These are phyloP conservation scores for Eutrema heterophyllum DNA, from an alignment of 345 rosid genomes.

Conservation along the genomic window DNA sequence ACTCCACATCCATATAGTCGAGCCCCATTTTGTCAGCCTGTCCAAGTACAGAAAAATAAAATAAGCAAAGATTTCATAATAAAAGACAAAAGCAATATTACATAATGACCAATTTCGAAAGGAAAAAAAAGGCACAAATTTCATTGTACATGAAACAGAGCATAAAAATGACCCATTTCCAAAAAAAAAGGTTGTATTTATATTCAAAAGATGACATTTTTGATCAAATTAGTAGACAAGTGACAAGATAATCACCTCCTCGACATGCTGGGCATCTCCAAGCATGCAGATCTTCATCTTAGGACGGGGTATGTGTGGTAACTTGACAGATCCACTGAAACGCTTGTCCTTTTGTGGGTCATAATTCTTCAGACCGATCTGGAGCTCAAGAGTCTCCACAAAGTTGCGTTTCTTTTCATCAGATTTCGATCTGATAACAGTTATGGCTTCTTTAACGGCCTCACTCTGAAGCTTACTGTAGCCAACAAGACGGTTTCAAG, in stretches of 20 bases:
- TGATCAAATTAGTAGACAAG: not conserved
- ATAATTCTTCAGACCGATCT: constrained; percentile 74
- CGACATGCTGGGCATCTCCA: constrained; percentile 85
- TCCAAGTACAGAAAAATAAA: not conserved
- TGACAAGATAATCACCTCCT: constrained; percentile 45
- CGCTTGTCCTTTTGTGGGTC: constrained; percentile 88
- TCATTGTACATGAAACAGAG: not conserved
- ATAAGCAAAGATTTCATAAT: not conserved
- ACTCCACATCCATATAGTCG: constrained; percentile 60
- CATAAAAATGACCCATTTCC: not conserved
- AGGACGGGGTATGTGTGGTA: constrained; percentile 79
- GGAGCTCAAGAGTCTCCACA: constrained; percentile 71
- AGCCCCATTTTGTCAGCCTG: constrained; percentile 60
- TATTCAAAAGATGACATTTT: not conserved
- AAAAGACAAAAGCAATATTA: not conserved
- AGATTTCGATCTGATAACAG: constrained; percentile 33
- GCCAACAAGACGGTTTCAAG: not conserved
- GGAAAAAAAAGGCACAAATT: not conserved
- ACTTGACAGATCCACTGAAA: constrained; percentile 77
- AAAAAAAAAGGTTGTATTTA: not conserved
- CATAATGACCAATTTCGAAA: not conserved
- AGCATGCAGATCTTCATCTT: constrained; percentile 85
- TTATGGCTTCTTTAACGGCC: constrained; percentile 57
- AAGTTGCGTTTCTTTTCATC: constrained; percentile 61
- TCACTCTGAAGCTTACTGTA: constrained; percentile 74